Base-by-base conservation (phyloP, 805 yeast genomes). In the Saturnispora mendoncae region DNA sequence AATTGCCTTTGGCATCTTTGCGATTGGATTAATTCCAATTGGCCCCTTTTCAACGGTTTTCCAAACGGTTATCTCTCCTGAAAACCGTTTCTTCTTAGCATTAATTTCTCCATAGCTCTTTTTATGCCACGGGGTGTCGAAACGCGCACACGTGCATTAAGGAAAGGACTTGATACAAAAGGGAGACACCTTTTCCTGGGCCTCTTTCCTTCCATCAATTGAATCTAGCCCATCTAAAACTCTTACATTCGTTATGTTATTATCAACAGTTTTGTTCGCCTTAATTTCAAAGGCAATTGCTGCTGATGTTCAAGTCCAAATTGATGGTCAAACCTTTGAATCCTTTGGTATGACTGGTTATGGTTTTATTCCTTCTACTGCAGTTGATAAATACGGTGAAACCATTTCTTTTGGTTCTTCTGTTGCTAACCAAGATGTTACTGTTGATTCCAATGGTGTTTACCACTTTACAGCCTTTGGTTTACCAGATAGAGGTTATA, bases 401-500 rank as follows among this genome's bases (percentile, higher is more conserved):
- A 54, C 64, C 5, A 55, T 58, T 21, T 56, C 64, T 5, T 56
- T 57, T 49, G 64, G 64, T 8, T 59, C 62, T 6, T 54, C 61
- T 2, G 46, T 57, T 24, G 42, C 51, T 12, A 29, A 54, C 32
- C 60, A 59, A 33, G 48, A 54, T 38, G 36, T 59, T 19, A 23
- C 38, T 1, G 53, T 54, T 21, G 45, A 32, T 31, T 18, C 39
- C 7, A 36, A 51, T 37, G 58, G 56, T 19, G 51, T 42, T 19
- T 59, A 59, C 38, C 46, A 55, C 18, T 57, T 57, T 40, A 48
- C 41, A n/a, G 51, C 58, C 4, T 58, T 52, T 47, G 51, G 51
- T 31, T 49, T 59, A 26, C 62, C 62, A 9, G 64, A 59, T 41
- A 54, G 64, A 42, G 64, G 64, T 38, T 56, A 55, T 56, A 59